Percentiles rank a stretch among this genome's conserved stretches.
These are phyloP conservation scores for Boletus edulis DNA, from an alignment of 768 basidiomycete species.

Conservation along the genomic window DNA sequence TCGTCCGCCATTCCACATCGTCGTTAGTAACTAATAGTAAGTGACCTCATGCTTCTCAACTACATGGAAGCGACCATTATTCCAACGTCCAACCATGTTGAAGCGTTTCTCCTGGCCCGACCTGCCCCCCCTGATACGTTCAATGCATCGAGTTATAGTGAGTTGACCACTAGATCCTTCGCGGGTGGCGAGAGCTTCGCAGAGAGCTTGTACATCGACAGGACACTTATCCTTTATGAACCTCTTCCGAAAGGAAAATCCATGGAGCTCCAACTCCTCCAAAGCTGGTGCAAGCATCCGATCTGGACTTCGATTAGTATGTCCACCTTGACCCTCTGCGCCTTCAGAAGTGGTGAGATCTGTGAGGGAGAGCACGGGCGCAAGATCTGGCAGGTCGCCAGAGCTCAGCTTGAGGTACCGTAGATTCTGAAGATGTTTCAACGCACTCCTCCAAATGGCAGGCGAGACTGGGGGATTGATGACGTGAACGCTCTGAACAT, in stretches of 20 bases:
- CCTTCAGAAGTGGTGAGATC: too few species aligned
- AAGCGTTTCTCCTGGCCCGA: too few species aligned
- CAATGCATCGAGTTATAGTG: background rate
- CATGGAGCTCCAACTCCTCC: background rate
- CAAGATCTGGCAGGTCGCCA: background rate
- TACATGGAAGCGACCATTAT: background rate
- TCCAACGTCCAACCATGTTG: background rate
- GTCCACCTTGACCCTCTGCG: too few species aligned
- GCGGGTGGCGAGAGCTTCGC: background rate
- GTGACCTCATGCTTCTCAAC: background rate
- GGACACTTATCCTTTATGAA: background rate
- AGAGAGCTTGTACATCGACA: background rate
- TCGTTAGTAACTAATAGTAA: too few species aligned
- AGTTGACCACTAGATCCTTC: background rate
- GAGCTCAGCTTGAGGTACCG: background rate
- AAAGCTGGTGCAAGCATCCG: background rate
- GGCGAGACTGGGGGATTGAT: background rate
- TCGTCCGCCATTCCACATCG: too few species aligned
- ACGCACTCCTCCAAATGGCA: too few species aligned
- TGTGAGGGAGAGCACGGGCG: background rate
- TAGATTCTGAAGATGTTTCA: background rate
- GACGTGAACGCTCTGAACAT: background rate
- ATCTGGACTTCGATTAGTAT: background rate
- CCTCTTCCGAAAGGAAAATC: too few species aligned
- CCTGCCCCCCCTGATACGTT: background rate